phyloP scores from a whole-genome alignment of 1,139 yeast species.

The Taiozyma sp. region DNA sequence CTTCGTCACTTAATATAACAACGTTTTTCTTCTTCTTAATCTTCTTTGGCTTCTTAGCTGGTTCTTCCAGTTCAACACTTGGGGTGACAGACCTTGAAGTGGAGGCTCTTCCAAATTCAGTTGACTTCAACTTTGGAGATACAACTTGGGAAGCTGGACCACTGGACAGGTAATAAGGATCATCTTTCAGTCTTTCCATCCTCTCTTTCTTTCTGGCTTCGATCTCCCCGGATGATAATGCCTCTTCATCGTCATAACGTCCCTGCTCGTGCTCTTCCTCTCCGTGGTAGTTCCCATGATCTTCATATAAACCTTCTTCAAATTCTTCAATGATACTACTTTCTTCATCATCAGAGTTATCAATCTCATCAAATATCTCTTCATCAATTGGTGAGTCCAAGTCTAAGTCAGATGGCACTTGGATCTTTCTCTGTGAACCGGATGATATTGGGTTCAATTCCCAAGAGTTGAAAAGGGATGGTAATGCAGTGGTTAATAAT shows the following conservation, averaged over 20 bases:
- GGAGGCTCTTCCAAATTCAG: slow-evolving; percentile 8
- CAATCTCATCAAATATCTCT: slow-evolving; percentile 18
- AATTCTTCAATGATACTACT: slow-evolving; percentile 19
- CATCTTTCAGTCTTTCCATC: slow-evolving; percentile 56
- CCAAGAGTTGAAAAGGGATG: slow-evolving; percentile 66
- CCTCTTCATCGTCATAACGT: slow-evolving; percentile 19
- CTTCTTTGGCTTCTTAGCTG: slow-evolving; percentile 18
- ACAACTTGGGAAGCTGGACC: slow-evolving; percentile 14
- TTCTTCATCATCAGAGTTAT: slow-evolving; percentile 21
- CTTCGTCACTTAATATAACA: slow-evolving; percentile 55
- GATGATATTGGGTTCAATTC: slow-evolving; percentile 73
- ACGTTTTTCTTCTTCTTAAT: slow-evolving; percentile 46
- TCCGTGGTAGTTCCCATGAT: slow-evolving; percentile 24
- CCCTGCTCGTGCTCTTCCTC: slow-evolving; percentile 20
- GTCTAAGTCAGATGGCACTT: slow-evolving; percentile 47
- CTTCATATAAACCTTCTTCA: slow-evolving; percentile 28
- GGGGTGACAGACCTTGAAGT: slow-evolving; percentile 22
- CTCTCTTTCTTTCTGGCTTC: slow-evolving; percentile 38
- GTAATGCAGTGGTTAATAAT: slow-evolving; percentile 60
- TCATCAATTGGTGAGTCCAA: slow-evolving; percentile 28
- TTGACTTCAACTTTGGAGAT: slow-evolving; percentile 9
- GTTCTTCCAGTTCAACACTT: slow-evolving; percentile 20
- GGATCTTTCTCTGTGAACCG: slow-evolving; percentile 59
- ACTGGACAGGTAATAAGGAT: slow-evolving; percentile 61
- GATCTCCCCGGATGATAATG: slow-evolving; percentile 21